These are phyloP conservation scores for Fusarium compactum DNA, from an alignment of 2,329 filamentous ascomycete species.

Conservation along the genomic window DNA sequence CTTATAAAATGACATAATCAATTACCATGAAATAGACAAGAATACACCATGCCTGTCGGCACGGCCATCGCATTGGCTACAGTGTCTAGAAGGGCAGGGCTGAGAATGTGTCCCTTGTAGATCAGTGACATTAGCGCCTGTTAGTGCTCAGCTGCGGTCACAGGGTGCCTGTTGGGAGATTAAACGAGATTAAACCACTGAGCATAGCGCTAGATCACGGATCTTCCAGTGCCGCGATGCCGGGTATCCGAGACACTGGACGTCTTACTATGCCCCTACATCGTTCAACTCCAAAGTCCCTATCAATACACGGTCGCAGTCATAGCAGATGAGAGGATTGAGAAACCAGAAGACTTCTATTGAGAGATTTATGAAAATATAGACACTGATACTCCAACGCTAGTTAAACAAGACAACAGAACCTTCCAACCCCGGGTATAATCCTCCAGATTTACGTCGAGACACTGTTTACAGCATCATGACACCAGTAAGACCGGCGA, in stretches of 20 bases:
- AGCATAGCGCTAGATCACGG: neutral
- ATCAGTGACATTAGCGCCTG: neutral
- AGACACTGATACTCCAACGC: constrained; percentile 7
- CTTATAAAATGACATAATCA: neutral
- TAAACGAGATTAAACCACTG: neutral
- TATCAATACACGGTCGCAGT: neutral
- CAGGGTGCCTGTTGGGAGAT: neutral
- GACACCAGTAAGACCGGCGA: constrained; percentile 32
- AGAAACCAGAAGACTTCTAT: neutral
- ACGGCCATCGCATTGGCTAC: neutral
- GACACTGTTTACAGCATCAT: constrained; percentile 23
- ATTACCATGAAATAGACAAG: neutral
- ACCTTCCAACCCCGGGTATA: neutral
- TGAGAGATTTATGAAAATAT: neutral
- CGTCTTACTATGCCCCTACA: neutral
- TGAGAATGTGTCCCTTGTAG: neutral
- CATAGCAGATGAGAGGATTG: too few species aligned
- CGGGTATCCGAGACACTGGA: neutral
- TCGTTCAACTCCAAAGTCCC: neutral
- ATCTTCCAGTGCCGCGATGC: neutral
- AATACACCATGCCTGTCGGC: neutral
- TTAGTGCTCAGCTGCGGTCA: neutral
- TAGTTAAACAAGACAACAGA: neutral
- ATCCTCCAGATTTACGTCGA: neutral
- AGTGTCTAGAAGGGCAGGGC: too few species aligned